A percentile compares a stretch with the other conserved stretches of the same genome.
phyloP scores from a whole-genome alignment of 2,329 filamentous ascomycete genomes.

The Nectriaceae sp. region DNA sequence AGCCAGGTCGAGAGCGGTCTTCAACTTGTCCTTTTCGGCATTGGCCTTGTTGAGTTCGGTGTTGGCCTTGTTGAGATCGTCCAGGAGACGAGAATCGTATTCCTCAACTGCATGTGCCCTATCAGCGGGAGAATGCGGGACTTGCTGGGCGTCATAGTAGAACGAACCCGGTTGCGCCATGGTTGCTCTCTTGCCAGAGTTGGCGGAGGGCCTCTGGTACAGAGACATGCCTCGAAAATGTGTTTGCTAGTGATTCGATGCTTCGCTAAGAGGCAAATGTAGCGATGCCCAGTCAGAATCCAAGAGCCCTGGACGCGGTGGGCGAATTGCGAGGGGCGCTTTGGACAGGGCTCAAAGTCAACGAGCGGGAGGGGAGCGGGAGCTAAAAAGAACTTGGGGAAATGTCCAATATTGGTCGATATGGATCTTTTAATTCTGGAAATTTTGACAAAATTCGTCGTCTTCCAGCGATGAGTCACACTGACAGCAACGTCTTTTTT shows the following conservation, averaged over 20 bases:
- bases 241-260: conserved; percentile 22
- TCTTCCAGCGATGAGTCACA: not conserved
- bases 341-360: conserved; percentile 10
- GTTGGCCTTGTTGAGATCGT: conserved; percentile 32
- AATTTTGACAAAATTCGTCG: not conserved
- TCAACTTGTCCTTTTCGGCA: conserved; percentile 31
- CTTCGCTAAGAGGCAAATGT: conserved; percentile 20
- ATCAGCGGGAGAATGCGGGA: conserved; percentile 15
- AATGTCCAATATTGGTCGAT: conserved; percentile 19
- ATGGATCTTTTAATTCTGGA: no score
- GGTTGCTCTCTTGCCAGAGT: conserved; percentile 26
- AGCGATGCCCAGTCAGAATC: conserved; percentile 32
- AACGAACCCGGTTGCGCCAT: conserved; percentile 6
- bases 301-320: conserved; percentile 10
- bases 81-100: conserved; percentile 23
- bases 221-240: conserved; percentile 28
- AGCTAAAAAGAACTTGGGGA: conserved; percentile 13
- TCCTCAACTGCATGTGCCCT: conserved; percentile 19
- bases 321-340: conserved; percentile 24
- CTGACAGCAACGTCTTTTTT: not conserved
- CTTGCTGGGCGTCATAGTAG: not conserved
- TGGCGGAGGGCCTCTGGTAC: conserved; percentile 30
- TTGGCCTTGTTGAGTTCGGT: conserved; percentile 30
- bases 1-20: conserved; percentile 28
- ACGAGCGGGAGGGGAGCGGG: conserved; percentile 26